Evolutionary conservation across 176 grass and related monocot genomes (phyloP).

Genomic region (Triticum urartu): DNA sequence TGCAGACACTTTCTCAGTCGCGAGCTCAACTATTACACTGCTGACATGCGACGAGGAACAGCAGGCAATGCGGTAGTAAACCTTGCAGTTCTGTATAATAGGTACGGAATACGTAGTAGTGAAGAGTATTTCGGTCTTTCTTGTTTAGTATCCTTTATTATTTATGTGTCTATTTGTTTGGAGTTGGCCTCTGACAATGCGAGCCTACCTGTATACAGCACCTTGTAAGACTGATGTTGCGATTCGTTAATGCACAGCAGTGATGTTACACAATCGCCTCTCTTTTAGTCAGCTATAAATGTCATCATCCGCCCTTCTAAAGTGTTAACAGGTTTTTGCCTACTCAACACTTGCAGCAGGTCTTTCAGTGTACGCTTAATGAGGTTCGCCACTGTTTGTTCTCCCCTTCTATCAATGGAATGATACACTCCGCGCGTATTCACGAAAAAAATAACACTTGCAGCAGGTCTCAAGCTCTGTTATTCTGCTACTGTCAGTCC

Average conservation of each 20-base stretch:
- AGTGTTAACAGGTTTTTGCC: too few relatives aligned
- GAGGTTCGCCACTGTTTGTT: too few relatives aligned
- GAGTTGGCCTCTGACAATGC: not conserved
- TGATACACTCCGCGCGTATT: too few relatives aligned
- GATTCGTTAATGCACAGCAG: not conserved
- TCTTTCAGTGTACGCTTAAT: too few relatives aligned
- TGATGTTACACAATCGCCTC: not conserved
- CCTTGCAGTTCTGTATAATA: not conserved
- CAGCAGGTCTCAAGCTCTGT: too few relatives aligned
- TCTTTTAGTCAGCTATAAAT: not conserved
- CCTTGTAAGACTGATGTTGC: not conserved
- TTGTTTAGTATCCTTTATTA: not conserved
- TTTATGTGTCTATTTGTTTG: not conserved
- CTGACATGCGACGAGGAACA: not conserved
- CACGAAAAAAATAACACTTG: too few relatives aligned
- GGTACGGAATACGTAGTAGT: too few relatives aligned
- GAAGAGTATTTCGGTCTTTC: not conserved
- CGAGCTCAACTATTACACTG: not conserved
- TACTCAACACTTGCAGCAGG: too few relatives aligned
- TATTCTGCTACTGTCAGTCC: too few relatives aligned
- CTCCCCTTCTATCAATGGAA: too few relatives aligned
- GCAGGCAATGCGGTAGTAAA: not conserved
- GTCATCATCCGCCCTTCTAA: not conserved
- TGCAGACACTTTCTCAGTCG: not conserved
- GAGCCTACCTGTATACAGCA: not conserved